Evolutionary conservation across 345 rosid species (phyloP).

Genomic region (Rhizophora mangle): DNA sequence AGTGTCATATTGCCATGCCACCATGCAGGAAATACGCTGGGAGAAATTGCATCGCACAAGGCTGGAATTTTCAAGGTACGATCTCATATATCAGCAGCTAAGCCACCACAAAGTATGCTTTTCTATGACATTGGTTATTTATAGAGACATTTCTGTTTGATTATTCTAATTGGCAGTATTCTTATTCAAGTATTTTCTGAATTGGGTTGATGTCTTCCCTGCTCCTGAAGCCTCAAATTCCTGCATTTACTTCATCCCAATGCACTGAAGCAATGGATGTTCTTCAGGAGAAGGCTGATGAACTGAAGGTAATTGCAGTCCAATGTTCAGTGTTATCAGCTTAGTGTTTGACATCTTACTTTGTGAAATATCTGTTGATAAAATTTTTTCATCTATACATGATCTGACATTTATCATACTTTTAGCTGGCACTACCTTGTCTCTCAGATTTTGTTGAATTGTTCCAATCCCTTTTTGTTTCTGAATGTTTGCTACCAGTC

Average conservation of each 20-base stretch:
- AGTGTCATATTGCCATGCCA: conserved; percentile 14
- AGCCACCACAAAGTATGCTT: conserved; percentile 14
- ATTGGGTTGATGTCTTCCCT: conserved; percentile 49
- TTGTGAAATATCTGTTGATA: not conserved
- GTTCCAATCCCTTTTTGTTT: too few species aligned
- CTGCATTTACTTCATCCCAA: conserved; percentile 80
- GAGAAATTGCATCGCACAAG: conserved; percentile 73
- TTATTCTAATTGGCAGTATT: conserved; percentile 34
- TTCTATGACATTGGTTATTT: conserved; percentile 13
- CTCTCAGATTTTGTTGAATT: too few species aligned
- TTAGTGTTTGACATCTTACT: not conserved
- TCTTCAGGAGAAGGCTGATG: conserved; percentile 51
- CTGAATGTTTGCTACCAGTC: too few species aligned
- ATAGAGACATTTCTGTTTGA: conserved; percentile 22
- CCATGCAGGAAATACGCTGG: conserved; percentile 63
- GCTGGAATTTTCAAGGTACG: conserved; percentile 94
- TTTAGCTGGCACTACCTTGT: too few species aligned
- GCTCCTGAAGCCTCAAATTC: conserved; percentile 74
- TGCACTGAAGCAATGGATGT: conserved; percentile 80
- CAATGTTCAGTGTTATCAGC: not conserved
- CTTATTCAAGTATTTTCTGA: conserved; percentile 43
- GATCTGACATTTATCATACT: too few species aligned
- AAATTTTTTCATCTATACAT: not conserved
- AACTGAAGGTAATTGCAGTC: conserved; percentile 41
- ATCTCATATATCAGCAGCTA: conserved; percentile 17